Percentiles rank a stretch among this genome's conserved stretches.
phyloP scores from a whole-genome alignment of 768 basidiomycete genomes.

The Rhizopogon vinicolor region DNA sequence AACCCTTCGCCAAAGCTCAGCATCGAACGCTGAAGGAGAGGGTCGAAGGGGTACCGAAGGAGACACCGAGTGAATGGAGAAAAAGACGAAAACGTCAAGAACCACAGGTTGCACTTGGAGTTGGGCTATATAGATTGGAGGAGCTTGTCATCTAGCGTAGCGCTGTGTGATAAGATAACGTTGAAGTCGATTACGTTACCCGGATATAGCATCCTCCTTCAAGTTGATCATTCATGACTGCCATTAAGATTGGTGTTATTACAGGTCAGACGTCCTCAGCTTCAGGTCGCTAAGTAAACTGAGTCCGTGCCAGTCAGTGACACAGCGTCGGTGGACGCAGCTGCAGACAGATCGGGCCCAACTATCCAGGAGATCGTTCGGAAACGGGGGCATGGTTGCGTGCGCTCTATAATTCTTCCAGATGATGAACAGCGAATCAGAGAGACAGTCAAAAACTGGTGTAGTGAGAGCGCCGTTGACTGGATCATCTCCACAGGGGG shows the following conservation, averaged over 20 bases:
- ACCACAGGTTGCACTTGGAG: constrained; percentile 45
- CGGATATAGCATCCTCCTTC: background rate
- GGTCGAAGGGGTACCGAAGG: constrained; percentile 27
- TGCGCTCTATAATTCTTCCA: constrained; percentile 47
- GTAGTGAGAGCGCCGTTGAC: constrained; percentile 44
- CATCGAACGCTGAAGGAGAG: constrained; percentile 41
- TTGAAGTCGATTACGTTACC: background rate
- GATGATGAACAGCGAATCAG: constrained; percentile 59
- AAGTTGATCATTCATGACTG: constrained; percentile 12
- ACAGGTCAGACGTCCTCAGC: constrained; percentile 15
- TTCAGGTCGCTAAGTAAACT: background rate
- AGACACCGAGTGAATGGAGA: constrained; percentile 40
- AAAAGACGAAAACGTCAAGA: constrained; percentile 49
- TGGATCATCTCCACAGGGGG: constrained; percentile 84
- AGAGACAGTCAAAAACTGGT: constrained; percentile 42
- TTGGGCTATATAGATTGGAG: constrained; percentile 71
- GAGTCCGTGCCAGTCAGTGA: constrained; percentile 55
- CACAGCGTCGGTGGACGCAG: constrained; percentile 46
- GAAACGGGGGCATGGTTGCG: constrained; percentile 32
- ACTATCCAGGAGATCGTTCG: constrained; percentile 49
- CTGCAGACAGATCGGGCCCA: constrained; percentile 65
- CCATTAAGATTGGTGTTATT: constrained; percentile 19
- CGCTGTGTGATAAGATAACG: background rate
- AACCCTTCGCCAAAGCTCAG: constrained; percentile 57
- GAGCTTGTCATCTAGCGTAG: constrained; percentile 50